Evolutionary conservation across 176 grass and related monocot genomes (phyloP).

Genomic region (Oryza brachyantha): DNA sequence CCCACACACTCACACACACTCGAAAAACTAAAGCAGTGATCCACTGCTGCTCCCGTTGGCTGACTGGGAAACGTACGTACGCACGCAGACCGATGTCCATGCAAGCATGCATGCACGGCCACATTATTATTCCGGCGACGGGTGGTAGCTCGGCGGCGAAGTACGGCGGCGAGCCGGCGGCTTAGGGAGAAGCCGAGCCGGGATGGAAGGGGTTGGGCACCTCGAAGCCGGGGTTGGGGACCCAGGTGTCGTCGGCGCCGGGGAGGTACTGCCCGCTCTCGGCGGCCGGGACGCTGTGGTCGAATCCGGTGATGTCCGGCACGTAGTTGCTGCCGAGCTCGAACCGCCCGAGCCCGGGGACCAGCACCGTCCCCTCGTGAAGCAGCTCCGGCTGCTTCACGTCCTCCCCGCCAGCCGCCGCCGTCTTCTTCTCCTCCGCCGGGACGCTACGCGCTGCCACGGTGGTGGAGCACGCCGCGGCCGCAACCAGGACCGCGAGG

Average conservation of each 20-base stretch:
- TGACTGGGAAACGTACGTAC: background rate
- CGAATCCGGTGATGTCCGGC: conserved; percentile 49
- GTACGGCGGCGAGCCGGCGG: background rate
- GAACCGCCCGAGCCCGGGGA: conserved; percentile 63
- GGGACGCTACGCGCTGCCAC: conserved; percentile 45
- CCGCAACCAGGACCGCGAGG: conserved; percentile 34
- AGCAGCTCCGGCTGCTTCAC: conserved; percentile 41
- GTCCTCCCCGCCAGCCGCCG: background rate
- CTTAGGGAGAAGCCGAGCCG: conserved; percentile 34
- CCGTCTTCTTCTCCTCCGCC: background rate
- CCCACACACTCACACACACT: background rate
- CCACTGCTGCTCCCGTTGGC: background rate
- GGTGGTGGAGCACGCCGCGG: conserved; percentile 29
- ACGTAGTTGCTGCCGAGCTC: conserved; percentile 33
- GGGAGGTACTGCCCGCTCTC: conserved; percentile 49
- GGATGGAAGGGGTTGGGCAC: conserved; percentile 72
- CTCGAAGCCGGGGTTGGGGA: conserved; percentile 87
- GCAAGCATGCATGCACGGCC: conserved; percentile 15
- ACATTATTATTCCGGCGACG: conserved; percentile 11
- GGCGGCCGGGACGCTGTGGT: conserved; percentile 86
- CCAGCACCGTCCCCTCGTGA: conserved; percentile 51
- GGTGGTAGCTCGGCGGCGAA: background rate
- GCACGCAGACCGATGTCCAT: too few relatives aligned
- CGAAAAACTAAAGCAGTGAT: background rate
- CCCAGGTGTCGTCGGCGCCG: conserved; percentile 73